Evolutionary conservation across 1,139 yeast genomes (phyloP), one percentile per base, ranked within the genome.

Genomic region (Scheffersomyces lignicola): DNA sequence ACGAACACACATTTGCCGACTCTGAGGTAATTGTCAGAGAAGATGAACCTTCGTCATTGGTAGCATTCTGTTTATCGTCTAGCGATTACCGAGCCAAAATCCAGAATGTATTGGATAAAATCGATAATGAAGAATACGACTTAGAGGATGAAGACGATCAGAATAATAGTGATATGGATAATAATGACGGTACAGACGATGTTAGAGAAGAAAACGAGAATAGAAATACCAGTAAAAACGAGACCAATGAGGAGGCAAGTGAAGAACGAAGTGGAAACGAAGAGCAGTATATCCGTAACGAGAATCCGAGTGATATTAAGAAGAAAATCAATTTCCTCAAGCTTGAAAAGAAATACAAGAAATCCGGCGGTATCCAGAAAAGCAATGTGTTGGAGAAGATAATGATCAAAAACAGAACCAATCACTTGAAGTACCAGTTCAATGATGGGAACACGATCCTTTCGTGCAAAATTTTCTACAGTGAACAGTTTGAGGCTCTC

Each of bases 401-500:
- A 24, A 80, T 94, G 87, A 71, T 83, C 37, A 87, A 86, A 50
- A 80, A 80, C 50, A 83, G 88, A 4, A 94, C 95, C 1, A 86
- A 87, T 38, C 99, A 94, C 62, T 70, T 94, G 56, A 83, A 89
- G 52, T 92, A 90, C 55, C 96, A 85, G 53, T 88, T 88, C 58
- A 85, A 83, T 43, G 97, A 90, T 56, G 94, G 92, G 0, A 75
- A 78, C 18, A 86, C 96, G 0, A 77, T 76, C 16, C 71, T 92
- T 45, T 85, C 96, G 4, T 94, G 98, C 59, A 92, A 92, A 59
- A 85, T 94, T 6, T 94, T 92, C 54, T 94, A 85, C 64, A 86
- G 96, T 4, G 98, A 90, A 51, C 98, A 94, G 55, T 94, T 94
- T 64, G 97, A 90, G 53, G 97, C 97, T 0, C 80, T 94, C 46